Percentiles rank a stretch among this genome's conserved stretches.
Conservation (phyloP, 768 basidiomycete species). For the Scleroderma bovista region DNA sequence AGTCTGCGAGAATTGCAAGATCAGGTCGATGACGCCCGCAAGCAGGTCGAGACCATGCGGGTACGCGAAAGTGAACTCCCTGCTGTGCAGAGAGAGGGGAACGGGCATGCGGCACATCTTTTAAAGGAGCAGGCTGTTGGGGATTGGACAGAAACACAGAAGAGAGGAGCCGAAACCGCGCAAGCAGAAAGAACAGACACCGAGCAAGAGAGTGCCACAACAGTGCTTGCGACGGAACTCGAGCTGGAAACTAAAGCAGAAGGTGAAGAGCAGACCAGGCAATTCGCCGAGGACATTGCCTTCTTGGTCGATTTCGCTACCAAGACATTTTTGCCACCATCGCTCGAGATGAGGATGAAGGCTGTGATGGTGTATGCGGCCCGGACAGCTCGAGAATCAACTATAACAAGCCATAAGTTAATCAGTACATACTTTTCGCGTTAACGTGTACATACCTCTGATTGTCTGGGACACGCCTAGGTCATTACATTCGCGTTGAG, state of each 20-base stretch:
- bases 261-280: neutral
- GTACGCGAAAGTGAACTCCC: constrained; percentile 24
- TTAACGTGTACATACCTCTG: neutral
- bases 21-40: constrained; percentile 23
- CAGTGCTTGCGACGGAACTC: neutral
- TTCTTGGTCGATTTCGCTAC: neutral
- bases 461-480: no score
- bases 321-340: neutral
- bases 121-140: constrained; percentile 27
- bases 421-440: neutral
- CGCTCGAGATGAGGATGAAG: neutral
- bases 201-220: constrained; percentile 1
- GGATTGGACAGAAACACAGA: constrained; percentile 18
- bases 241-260: neutral
- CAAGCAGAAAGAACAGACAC: constrained; percentile 17
- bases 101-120: constrained; percentile 19
- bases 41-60: constrained; percentile 25
- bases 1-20: constrained; percentile 23
- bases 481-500: no score
- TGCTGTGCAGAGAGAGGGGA: constrained; percentile 17
- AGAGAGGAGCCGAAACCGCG: constrained; percentile 9
- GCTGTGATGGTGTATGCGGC: neutral
- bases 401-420: neutral
- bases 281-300: neutral
- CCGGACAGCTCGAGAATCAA: neutral